Evolutionary conservation across 2,329 filamentous ascomycete species (phyloP), one percentile per base, ranked within the genome.

Genomic region (Ampelomyces quisqualis): DNA sequence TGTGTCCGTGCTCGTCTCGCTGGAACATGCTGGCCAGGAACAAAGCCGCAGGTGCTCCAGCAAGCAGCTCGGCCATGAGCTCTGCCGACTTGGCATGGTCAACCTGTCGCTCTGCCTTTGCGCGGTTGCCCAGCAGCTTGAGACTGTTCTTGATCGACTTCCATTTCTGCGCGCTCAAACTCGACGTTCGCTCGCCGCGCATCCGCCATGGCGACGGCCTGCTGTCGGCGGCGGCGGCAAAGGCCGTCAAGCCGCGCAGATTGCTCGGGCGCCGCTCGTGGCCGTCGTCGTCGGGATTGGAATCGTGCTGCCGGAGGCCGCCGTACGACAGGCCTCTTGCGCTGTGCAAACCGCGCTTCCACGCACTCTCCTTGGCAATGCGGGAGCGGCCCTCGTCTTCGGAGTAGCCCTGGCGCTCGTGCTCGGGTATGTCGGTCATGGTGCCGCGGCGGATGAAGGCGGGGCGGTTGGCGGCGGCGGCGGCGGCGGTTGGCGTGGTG

Each of bases 11-110:
- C 69, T 98, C 93, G 57, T 98, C 93, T 42, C 93, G 81, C 70
- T 97, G 93, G 57, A 97, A 93, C 88, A 97, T 96, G 62, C 90
- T 96, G 6, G 93, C 93, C 37, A 98, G 74, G 69, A 98, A 95
- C 43, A 98, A 75, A 14, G 91, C 93, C 17, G 93, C 93, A 3
- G 93, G 93, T 1, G 90, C 89, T 38, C 90, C 93, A 29, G 93
- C 94, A 34, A 93, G 81, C 24, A 98, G 75, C 69, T 98, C 93
- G 1, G 93, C 93, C 80, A 98, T 91, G 32, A 98, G 76, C 67
- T 98, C 93, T 2, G 93, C 90, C 7, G 91, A 97, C 67, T 97
- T 98, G 61, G 87, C 85, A 62, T 93, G 90, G 66, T 98, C 93
- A 46, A 96, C 86, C 30, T 86, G 85, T 40, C 79, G 78, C 46